Evolutionary conservation across 2,329 filamentous ascomycete genomes (phyloP).

Genomic region (Ascochyta fabae): DNA sequence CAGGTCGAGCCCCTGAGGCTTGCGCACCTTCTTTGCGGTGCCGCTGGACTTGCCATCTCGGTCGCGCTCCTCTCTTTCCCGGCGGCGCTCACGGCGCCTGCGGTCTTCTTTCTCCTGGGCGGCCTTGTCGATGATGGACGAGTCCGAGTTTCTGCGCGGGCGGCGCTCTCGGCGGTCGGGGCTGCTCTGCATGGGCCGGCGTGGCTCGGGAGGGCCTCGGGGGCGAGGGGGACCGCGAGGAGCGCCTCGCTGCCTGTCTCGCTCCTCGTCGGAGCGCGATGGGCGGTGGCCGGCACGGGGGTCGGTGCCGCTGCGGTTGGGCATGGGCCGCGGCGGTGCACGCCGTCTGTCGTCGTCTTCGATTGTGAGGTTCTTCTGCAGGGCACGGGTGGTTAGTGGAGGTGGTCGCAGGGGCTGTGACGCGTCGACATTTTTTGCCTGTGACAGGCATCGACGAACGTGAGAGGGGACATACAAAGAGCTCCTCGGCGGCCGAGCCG

Average conservation of each 20-base stretch:
- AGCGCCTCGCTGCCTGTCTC: conserved; percentile 47
- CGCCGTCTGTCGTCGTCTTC: conserved; percentile 62
- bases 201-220: conserved; percentile 48
- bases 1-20: conserved; percentile 71
- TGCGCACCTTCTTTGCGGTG: conserved; percentile 43
- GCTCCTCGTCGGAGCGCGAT: conserved; percentile 67
- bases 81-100: conserved; percentile 57
- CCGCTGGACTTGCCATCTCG: conserved; percentile 49
- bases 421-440: conserved; percentile 18
- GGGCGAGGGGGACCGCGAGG: conserved; percentile 43
- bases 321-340: conserved; percentile 42
- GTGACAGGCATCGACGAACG: conserved; percentile 11
- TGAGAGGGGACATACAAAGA: conserved; percentile 70
- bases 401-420: conserved; percentile 46
- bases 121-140: conserved; percentile 71
- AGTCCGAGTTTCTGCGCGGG: conserved; percentile 78
- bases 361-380: conserved; percentile 71
- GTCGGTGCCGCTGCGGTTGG: conserved; percentile 55
- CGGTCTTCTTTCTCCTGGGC: conserved; percentile 59
- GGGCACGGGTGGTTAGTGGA: conserved; percentile 53
- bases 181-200: conserved; percentile 42
- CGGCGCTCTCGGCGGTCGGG: conserved; percentile 52
- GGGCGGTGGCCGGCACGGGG: conserved; percentile 64
- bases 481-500: conserved; percentile 66
- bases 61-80: conserved; percentile 57